Evolutionary conservation across 371 early-diverging fungal species (phyloP).

Genomic region (Mucor saturninus): DNA sequence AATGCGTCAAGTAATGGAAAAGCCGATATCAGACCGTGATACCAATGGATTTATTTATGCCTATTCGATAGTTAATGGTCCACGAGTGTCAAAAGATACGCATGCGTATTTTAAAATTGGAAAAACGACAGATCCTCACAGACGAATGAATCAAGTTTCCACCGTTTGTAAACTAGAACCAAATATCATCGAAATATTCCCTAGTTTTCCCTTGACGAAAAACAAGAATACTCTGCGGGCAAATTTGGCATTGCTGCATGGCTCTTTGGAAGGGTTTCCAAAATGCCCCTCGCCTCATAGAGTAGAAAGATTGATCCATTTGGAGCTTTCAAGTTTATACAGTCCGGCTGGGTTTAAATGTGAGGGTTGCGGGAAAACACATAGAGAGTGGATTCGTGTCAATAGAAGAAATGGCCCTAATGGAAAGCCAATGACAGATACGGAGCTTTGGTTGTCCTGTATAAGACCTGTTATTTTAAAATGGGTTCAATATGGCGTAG

Average conservation of each 20-base stretch:
- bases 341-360: slow-evolving; percentile 37
- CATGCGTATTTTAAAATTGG: slow-evolving; percentile 62
- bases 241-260: slow-evolving; percentile 31
- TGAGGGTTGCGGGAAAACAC: slow-evolving; percentile 40
- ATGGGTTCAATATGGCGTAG: slow-evolving; percentile 45
- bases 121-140: slow-evolving; percentile 50
- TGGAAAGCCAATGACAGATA: slow-evolving; percentile 26
- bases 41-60: slow-evolving; percentile 59
- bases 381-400: slow-evolving; percentile 57
- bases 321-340: slow-evolving; percentile 47
- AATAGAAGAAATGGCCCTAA: slow-evolving; percentile 6
- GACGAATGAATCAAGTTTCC: slow-evolving; percentile 58
- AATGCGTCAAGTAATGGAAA: slow-evolving; percentile 46
- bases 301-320: slow-evolving; percentile 59
- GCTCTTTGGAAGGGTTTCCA: slow-evolving; percentile 12
- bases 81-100: slow-evolving; percentile 31
- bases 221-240: slow-evolving; percentile 11
- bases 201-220: slow-evolving; percentile 27
- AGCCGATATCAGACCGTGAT: slow-evolving; percentile 50
- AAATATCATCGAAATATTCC: slow-evolving; percentile 50
- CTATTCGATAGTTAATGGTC: slow-evolving; percentile 41
- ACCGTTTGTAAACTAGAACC: slow-evolving; percentile 52
- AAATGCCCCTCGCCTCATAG: slow-evolving; percentile 55
- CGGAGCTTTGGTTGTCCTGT: slow-evolving; percentile 27
- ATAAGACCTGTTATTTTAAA: slow-evolving; percentile 37